Percentiles rank a stretch among this genome's conserved stretches.
Conservation (phyloP, 2,329 filamentous ascomycete species). For the Hymenoscyphus albidus region DNA sequence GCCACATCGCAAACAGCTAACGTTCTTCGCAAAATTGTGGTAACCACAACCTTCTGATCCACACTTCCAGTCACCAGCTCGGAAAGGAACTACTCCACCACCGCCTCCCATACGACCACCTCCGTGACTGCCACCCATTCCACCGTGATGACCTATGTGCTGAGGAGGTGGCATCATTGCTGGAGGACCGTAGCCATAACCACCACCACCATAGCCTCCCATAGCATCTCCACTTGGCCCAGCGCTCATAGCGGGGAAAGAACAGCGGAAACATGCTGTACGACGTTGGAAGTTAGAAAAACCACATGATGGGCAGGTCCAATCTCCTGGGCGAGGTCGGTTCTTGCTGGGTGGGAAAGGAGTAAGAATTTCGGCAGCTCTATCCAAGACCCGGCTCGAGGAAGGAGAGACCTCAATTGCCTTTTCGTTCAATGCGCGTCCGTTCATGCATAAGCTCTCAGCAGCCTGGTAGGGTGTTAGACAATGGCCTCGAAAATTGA, state of each 20-base stretch:
- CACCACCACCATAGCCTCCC: conserved; percentile 55
- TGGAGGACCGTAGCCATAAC: conserved; percentile 68
- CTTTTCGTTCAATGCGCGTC: conserved; percentile 95
- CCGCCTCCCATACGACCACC: conserved; percentile 74
- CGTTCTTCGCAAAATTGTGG: conserved; percentile 99
- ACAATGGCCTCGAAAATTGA: conserved; percentile 31
- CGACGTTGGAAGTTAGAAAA: conserved; percentile 99
- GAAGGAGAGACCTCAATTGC: conserved; percentile 98
- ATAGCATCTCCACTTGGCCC: conserved; percentile 68
- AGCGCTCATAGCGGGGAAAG: conserved; percentile 89
- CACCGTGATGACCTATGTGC: conserved; percentile 62
- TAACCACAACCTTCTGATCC: conserved; percentile 96
- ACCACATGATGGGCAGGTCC: conserved; percentile 97
- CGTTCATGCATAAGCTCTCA: conserved; percentile 98
- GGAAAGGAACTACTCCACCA: conserved; percentile 88
- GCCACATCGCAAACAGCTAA: conserved; percentile 93
- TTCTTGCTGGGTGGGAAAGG: conserved; percentile 99
- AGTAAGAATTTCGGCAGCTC: conserved; percentile 91
- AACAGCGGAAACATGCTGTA: conserved; percentile 98
- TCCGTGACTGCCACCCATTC: conserved; percentile 51
- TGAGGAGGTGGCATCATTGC: conserved; percentile 76
- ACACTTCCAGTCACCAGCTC: conserved; percentile 98
- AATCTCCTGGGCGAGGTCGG: conserved; percentile 91
- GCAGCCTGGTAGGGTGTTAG: conserved; percentile 64
- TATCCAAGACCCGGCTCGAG: conserved; percentile 92